These are phyloP conservation scores for Aurifilum marmelostoma DNA, from an alignment of 2,329 filamentous ascomycete genomes.

Conservation along the genomic window DNA sequence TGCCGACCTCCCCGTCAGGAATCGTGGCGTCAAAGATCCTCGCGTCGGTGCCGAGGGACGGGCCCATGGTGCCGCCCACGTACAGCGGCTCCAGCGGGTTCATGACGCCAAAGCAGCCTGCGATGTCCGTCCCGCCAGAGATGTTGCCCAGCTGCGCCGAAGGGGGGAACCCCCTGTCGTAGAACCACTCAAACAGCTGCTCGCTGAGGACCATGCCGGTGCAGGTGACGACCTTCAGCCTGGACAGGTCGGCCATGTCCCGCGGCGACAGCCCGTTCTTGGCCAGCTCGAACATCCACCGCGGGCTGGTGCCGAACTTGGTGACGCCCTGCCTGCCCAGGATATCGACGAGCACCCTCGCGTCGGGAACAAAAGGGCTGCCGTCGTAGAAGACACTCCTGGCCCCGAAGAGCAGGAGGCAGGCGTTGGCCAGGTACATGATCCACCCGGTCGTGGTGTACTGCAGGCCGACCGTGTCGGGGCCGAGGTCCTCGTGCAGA, in stretches of 20 bases:
- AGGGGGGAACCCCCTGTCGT: slow-evolving; percentile 41
- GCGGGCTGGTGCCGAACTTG: slow-evolving; percentile 46
- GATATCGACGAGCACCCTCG: slow-evolving; percentile 23
- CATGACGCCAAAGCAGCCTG: slow-evolving; percentile 36
- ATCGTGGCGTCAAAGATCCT: slow-evolving; percentile 67
- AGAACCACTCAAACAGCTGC: slow-evolving; percentile 50
- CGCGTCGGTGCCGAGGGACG: slow-evolving; percentile 53
- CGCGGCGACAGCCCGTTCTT: slow-evolving; percentile 63
- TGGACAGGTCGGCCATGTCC: slow-evolving; percentile 63
- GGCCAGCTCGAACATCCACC: slow-evolving; percentile 49
- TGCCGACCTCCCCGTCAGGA: slow-evolving; percentile 46
- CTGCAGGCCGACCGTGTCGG: slow-evolving; percentile 51
- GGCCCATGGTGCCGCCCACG: slow-evolving; percentile 57
- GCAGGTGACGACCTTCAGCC: slow-evolving; percentile 64
- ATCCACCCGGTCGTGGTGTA: slow-evolving; percentile 81
- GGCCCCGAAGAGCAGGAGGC: slow-evolving; percentile 26
- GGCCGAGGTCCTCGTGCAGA: slow-evolving; percentile 49
- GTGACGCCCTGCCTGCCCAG: slow-evolving; percentile 15
- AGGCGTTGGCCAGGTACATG: slow-evolving; percentile 73
- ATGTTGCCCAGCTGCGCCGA: slow-evolving; percentile 44
- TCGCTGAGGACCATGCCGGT: slow-evolving; percentile 64
- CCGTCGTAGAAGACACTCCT: slow-evolving; percentile 33
- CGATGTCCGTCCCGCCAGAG: slow-evolving; percentile 52
- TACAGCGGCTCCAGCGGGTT: slow-evolving; percentile 72
- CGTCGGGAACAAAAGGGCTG: slow-evolving; percentile 27